Conservation (phyloP, 352 stramenopile genomes). For the Phytophthora meadii region DNA sequence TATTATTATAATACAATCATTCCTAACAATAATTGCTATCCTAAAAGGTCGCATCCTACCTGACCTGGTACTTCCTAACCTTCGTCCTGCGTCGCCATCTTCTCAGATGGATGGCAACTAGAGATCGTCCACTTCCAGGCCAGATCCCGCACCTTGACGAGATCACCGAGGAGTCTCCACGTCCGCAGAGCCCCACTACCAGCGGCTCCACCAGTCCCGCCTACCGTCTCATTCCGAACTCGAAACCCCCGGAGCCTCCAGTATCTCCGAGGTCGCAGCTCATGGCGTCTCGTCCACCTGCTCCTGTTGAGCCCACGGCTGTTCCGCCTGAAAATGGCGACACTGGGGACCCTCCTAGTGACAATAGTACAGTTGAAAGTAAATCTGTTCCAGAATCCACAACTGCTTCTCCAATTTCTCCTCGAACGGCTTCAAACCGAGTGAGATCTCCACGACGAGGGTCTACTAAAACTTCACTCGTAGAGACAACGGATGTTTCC, state of each 20-base stretch:
- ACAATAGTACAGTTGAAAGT: background rate
- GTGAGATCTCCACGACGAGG: slow-evolving; percentile 20
- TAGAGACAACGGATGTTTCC: slow-evolving; percentile 6
- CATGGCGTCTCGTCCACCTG: slow-evolving; percentile 26
- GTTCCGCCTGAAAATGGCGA: slow-evolving; percentile 10
- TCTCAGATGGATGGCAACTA: slow-evolving; percentile 42
- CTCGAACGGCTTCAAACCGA: slow-evolving; percentile 12
- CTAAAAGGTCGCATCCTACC: too few species aligned
- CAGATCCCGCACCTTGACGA: slow-evolving; percentile 30
- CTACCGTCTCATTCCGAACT: slow-evolving; percentile 21
- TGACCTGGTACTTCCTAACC: background rate
- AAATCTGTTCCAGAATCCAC: background rate
- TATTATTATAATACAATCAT: too few species aligned
- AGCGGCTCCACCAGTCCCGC: slow-evolving; percentile 25
- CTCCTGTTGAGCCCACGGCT: slow-evolving; percentile 17
- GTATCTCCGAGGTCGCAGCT: slow-evolving; percentile 19
- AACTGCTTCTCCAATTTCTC: background rate
- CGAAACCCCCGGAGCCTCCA: slow-evolving; percentile 15
- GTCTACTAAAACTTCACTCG: background rate
- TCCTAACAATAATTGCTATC: background rate
- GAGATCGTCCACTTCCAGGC: slow-evolving; percentile 34
- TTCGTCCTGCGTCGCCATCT: slow-evolving; percentile 16
- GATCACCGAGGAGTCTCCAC: slow-evolving; percentile 26
- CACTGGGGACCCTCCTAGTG: background rate
- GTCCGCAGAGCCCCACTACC: slow-evolving; percentile 13